Base-by-base conservation (phyloP, 1,139 yeast species). In the Nakaseomyces uthaithaninus region DNA sequence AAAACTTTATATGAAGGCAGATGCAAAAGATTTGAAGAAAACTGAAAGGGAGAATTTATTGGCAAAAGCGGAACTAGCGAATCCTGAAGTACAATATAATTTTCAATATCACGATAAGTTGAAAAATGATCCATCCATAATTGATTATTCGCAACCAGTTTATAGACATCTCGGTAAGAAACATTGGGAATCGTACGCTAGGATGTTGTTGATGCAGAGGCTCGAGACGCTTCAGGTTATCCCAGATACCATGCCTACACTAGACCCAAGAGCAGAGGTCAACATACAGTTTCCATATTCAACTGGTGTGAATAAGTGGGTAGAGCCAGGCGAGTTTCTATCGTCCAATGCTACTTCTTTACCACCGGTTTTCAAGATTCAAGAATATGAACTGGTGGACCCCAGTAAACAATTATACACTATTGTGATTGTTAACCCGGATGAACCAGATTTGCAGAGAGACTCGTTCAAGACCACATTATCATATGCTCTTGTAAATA, bases 181-280 rank as follows among this genome's bases (percentile, higher is more conserved):
- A 46, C 73, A 80, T 50, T 91, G 97, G 96, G 72, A 75, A 57
- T 62, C 68, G 8, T 69, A 79, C 49, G 80, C 75, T 38, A 60
- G 51, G 40, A 59, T 59, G 63, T 42, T 59, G 19, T 39, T 58
- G 33, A 59, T 59, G 63, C 97, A 91, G 66, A 77, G 97, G 66
- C 64, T 93, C 45, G 98, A 91, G 64, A 80, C 84, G 45, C 66
- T 87, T 50, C 74, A 74, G 39, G 86, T 86, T 39, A 83, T 93
- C 48, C 98, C 98, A 22, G 98, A 91, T 59, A 87, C 97, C 2
- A 60, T 91, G 58, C 93, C 97, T 18, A 86, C 97, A 0, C 64
- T 91, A 44, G 78, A 73, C n/a, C 97, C 98, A 15, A 66, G 71
- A 47, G 93, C 77, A 12, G 85, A 83, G 40, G 86, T 91, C 8